Evolutionary conservation across 2,329 filamentous ascomycete genomes (phyloP).

Genomic region (Escovopsis sp.): DNA sequence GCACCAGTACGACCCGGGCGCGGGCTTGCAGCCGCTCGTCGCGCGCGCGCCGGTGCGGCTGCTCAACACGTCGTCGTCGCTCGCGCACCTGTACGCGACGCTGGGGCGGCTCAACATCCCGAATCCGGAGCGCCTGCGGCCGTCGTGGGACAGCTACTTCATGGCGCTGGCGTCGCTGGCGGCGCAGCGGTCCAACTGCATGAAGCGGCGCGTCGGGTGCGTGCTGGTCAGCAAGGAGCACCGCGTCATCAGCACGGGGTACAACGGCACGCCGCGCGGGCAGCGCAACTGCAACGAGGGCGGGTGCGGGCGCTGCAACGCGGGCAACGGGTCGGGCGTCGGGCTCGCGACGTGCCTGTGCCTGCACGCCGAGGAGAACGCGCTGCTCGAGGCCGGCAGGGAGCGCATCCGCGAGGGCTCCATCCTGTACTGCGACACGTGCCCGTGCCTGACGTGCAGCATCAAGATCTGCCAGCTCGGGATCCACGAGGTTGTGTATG

Average conservation of each 20-base stretch:
- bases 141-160: constrained; percentile 94
- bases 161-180: constrained; percentile 93
- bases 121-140: constrained; percentile 65
- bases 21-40: constrained; percentile 61
- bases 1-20: constrained; percentile 54
- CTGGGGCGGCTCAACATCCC: constrained; percentile 63
- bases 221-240: constrained; percentile 70
- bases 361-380: constrained; percentile 97
- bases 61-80: constrained; percentile 65
- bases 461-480: constrained; percentile 98
- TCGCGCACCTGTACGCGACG: constrained; percentile 57
- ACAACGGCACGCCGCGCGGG: constrained; percentile 91
- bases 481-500: constrained; percentile 90
- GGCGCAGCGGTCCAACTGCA: constrained; percentile 85
- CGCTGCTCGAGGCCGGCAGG: constrained; percentile 80
- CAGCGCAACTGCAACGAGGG: constrained; percentile 85
- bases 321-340: constrained; percentile 51
- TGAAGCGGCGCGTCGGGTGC: constrained; percentile 93
- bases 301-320: constrained; percentile 80
- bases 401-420: constrained; percentile 74
- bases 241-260: constrained; percentile 86
- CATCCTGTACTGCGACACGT: constrained; percentile 88
- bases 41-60: constrained; percentile 71
- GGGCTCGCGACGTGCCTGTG: constrained; percentile 80
- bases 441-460: constrained; percentile 91